These are phyloP conservation scores for Taphrina populina DNA, from an alignment of 1,139 yeast species.

Conservation along the genomic window DNA sequence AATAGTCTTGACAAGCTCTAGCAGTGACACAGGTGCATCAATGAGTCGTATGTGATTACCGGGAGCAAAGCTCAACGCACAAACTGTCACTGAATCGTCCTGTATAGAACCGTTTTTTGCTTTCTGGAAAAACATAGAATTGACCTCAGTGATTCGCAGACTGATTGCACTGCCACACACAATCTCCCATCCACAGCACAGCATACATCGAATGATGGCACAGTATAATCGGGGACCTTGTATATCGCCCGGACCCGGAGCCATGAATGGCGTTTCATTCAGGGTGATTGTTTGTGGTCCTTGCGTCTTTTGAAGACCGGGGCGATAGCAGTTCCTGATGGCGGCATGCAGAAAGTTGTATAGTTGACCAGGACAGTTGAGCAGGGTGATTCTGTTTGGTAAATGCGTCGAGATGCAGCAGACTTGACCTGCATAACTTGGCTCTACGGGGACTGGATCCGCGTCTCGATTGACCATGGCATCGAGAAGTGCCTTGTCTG, in stretches of 20 bases:
- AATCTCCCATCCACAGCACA: slow-evolving; percentile 22
- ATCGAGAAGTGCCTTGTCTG: slow-evolving; percentile 4
- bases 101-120: neutral
- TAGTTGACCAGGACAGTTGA: slow-evolving; percentile 25
- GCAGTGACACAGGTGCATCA: slow-evolving; percentile 21
- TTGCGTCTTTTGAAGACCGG: slow-evolving; percentile 12
- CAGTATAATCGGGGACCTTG: slow-evolving; percentile 16
- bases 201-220: slow-evolving; percentile 29
- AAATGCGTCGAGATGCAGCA: slow-evolving; percentile 25
- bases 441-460: slow-evolving; percentile 22
- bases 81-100: neutral
- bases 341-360: slow-evolving; percentile 20
- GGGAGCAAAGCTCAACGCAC: slow-evolving; percentile 21
- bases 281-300: slow-evolving; percentile 20
- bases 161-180: slow-evolving; percentile 10
- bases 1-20: slow-evolving; percentile 15
- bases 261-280: slow-evolving; percentile 19
- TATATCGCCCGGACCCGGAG: slow-evolving; percentile 20
- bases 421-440: slow-evolving; percentile 23
- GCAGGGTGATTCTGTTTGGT: slow-evolving; percentile 19
- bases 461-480: slow-evolving; percentile 29
- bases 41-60: slow-evolving; percentile 15
- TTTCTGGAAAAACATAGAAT: slow-evolving; percentile 20
- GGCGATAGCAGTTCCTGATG: slow-evolving; percentile 13
- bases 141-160: slow-evolving; percentile 19